Percentiles rank a stretch among this genome's conserved stretches.
Evolutionary conservation across 495 filamentous ascomycete genomes (phyloP).

Genomic region (Ramalina peruviana): DNA sequence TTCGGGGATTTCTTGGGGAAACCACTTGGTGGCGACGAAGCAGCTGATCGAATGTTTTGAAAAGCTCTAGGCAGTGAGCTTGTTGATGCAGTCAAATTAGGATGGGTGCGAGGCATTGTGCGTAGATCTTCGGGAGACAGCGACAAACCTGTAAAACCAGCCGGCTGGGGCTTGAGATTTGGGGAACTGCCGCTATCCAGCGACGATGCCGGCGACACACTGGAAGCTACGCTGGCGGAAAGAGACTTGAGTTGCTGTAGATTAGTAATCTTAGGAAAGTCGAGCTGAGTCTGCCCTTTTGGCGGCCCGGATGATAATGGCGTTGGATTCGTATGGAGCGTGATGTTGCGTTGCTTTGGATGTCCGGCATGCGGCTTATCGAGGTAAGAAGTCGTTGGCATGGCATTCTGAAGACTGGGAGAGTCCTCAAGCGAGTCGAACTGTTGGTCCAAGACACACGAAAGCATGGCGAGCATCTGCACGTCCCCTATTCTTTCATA

Average conservation of each 20-base stretch:
- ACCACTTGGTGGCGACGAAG: conserved; percentile 49
- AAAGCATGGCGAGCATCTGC: conserved; percentile 92
- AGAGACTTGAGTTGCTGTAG: too few relatives aligned
- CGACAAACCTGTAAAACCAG: conserved; percentile 38
- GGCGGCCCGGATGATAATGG: too few relatives aligned
- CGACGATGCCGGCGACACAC: too few relatives aligned
- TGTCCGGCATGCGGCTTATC: too few relatives aligned
- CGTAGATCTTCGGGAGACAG: conserved; percentile 57
- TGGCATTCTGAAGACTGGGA: too few relatives aligned
- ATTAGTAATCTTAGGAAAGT: too few relatives aligned
- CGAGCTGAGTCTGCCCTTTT: too few relatives aligned
- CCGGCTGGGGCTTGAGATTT: conserved; percentile 21
- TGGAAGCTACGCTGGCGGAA: too few relatives aligned
- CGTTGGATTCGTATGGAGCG: too few relatives aligned
- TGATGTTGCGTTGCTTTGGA: too few relatives aligned
- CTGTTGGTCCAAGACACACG: conserved; percentile 50
- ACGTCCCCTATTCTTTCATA: conserved; percentile 63
- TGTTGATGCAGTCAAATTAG: conserved; percentile 49
- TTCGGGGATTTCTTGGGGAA: conserved; percentile 46
- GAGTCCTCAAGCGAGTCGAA: too few relatives aligned
- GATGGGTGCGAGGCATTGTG: conserved; percentile 28
- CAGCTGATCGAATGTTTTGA: conserved; percentile 47
- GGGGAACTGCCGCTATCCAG: conserved; percentile 16
- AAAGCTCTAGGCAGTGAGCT: conserved; percentile 63
- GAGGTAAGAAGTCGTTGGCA: too few relatives aligned